Base-by-base conservation (phyloP, 805 yeast genomes). In the Saccharomycopsis sp. region DNA sequence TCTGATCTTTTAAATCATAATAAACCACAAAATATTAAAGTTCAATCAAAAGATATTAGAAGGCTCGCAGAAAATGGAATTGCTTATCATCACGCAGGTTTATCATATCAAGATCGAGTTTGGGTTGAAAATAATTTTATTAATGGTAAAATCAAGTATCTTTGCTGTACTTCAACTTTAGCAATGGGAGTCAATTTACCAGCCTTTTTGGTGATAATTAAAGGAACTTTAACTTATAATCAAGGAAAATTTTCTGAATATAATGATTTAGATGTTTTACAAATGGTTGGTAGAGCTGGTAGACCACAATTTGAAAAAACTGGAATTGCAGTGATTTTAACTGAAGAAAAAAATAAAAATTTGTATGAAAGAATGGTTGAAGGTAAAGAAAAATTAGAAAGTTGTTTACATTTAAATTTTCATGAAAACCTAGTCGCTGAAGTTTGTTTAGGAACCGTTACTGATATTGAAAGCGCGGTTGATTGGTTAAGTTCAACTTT, bases 231-330 rank as follows among this genome's bases (percentile, higher is more conserved):
- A 49, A 66, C 71, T 38, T 81, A 79, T 72, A 57, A 54, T 15
- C 68, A 66, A 17, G 68, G 69, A 18, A 68, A 62, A 40, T 62
- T 68, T 45, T 58, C 57, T 27, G 81, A 76, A 43, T 75, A 74
- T 51, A 63, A 75, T 2, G 73, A 70, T 34, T 55, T 73, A 19
- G 80, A 74, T 42, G 56, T 75, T 23, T 53, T 72, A 31, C 81
- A 76, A 48, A 76, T 76, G 82, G 66, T 76, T 53, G 81, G 80
- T 3, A 61, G 81, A 49, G 80, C 81, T 3, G 81, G 82, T 3
- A 62, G 80, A 36, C 79, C 79, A 0, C 75, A 70, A 25, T 72
- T 63, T 51, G 79, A 74, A 49, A 62, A 60, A 3, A 65, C 64
- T 27, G 72, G 72, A 2, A 71, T 67, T 3, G 71, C 74, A 2